Base-by-base conservation (phyloP, 441 rosid species). In the Cnidoscolus chayamansa region DNA sequence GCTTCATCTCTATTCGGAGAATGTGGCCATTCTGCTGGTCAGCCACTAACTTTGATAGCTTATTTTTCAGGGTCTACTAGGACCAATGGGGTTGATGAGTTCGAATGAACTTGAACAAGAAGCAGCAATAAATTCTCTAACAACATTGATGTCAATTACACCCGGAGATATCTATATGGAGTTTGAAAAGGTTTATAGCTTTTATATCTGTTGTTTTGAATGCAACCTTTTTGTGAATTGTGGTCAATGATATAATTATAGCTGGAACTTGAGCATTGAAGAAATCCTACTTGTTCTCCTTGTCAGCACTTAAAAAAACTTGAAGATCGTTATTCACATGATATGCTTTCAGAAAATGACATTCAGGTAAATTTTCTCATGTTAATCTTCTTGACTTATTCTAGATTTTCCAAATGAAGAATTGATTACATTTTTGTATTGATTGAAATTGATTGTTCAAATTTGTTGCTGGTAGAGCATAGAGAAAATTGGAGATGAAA, bases 61-160 rank as follows among this genome's bases (percentile, higher is more conserved):
- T 50, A 16, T 66, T 31, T 74, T 68, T 17, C 83, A 96, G 99
- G 85, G 63, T 79, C 81, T 94, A 65, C 78, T 96, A 45, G 99
- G 98, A 74, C 82, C 88, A 57, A 82, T 76, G 85, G 98, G 98
- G 53, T 82, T 96, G 86, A 83, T 87, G 98, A 90, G 95, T 82
- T 74, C 80, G 54, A 86, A 78, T 86, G 66, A 74, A 74, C 71
- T 82, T 72, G 97, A 92, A 78, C 97, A 90, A 71, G 79, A 86
- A 74, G 96, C 97, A 7, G 95, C 98, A n/a, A 77, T 92, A 69
- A 80, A 83, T 77, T 85, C 96, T 48, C 63, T 96, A 76, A 83
- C 86, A 35, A 90, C 99, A 65, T 78, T 96, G 87, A 96, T 94
- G 99, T 82, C 88, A 61, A 79, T 92, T 77, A 77, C 81, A 63